Evolutionary conservation across 23 red algal genomes (phyloP).

Genomic region (Chondrus crispus): DNA sequence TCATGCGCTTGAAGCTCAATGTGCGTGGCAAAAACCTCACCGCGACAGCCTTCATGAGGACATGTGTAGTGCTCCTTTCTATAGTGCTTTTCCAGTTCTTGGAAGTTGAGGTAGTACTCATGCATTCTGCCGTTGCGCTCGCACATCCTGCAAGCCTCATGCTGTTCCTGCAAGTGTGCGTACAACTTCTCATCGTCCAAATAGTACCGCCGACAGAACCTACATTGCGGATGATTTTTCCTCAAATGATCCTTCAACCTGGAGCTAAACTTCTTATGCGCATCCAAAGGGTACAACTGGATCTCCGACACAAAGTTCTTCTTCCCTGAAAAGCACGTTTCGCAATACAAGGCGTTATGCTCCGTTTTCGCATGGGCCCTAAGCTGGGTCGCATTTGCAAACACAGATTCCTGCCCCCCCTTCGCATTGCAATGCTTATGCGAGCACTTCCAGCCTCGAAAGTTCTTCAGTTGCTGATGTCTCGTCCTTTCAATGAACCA

Average conservation of each 20-base stretch:
- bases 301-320: constrained; percentile 55
- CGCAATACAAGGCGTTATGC: constrained; percentile 60
- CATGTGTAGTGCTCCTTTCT: constrained; percentile 77
- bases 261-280: constrained; percentile 32
- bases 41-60: constrained; percentile 61
- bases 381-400: constrained; percentile 16
- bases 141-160: constrained; percentile 81
- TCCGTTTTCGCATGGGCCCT: constrained; percentile 35
- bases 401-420: not conserved
- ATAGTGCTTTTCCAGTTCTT: constrained; percentile 76
- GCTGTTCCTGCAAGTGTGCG: constrained; percentile 71
- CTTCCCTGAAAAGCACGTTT: constrained; percentile 31
- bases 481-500: constrained; percentile 35
- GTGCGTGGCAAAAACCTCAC: constrained; percentile 69
- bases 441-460: constrained; percentile 47
- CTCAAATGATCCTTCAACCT: constrained; percentile 49
- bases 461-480: constrained; percentile 10
- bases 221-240: constrained; percentile 67
- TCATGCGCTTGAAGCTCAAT: constrained; percentile 80
- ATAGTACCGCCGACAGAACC: constrained; percentile 63
- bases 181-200: constrained; percentile 84
- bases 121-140: constrained; percentile 78
- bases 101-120: constrained; percentile 82
- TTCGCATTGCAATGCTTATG: constrained; percentile 23
- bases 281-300: constrained; percentile 45